phyloP scores from a whole-genome alignment of 2,329 filamentous ascomycete species.

The Allantophomopsis cytisporea region DNA sequence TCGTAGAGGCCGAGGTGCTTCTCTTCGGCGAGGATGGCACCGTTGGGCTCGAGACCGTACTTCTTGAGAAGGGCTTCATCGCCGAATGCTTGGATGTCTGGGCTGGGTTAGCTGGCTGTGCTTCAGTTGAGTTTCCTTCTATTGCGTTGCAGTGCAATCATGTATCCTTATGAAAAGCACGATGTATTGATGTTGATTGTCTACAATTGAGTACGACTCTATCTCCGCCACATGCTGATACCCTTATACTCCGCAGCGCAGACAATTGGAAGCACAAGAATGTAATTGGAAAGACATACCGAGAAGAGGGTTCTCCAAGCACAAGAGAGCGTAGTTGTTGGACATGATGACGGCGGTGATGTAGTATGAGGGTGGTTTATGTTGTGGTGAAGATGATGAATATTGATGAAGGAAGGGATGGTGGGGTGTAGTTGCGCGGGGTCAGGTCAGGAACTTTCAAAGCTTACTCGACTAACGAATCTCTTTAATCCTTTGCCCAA shows the following conservation, averaged over 20 bases:
- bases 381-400: conserved; percentile 21
- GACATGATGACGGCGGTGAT: neutral
- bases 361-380: conserved; percentile 25
- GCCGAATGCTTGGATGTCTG: conserved; percentile 84
- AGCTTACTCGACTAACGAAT: too few species aligned
- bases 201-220: neutral
- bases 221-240: neutral
- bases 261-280: neutral
- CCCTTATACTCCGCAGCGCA: neutral
- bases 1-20: conserved; percentile 86
- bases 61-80: conserved; percentile 77
- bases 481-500: too few species aligned
- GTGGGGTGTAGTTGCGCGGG: too few species aligned
- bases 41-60: conserved; percentile 89
- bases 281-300: conserved; percentile 38
- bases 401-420: too few species aligned
- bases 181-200: neutral
- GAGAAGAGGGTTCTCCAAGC: conserved; percentile 93
- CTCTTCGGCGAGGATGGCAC: conserved; percentile 90
- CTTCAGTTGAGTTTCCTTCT: conserved; percentile 6
- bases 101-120: neutral
- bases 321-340: conserved; percentile 80
- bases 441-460: too few species aligned
- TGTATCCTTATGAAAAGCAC: neutral
- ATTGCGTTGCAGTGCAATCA: neutral